Conservation (phyloP, 441 rosid species). For the Adansonia grandidieri region DNA sequence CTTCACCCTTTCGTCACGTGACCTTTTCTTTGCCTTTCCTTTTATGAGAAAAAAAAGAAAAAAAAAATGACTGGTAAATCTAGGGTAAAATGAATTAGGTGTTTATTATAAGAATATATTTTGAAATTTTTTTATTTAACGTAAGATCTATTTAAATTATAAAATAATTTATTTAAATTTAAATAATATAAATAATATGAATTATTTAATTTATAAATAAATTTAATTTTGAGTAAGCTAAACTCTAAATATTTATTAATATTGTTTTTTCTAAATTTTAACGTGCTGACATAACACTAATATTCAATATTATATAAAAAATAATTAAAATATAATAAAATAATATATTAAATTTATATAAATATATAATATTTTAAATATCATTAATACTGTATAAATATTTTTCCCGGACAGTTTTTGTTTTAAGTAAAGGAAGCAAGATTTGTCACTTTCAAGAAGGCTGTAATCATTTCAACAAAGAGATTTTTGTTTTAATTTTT, state of each 20-base stretch:
- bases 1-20: conserved; percentile 31
- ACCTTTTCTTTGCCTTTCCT: conserved; percentile 23
- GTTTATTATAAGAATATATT: background rate
- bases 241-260: too few relatives aligned
- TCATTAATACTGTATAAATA: background rate
- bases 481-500: conserved; percentile 9
- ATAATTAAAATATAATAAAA: too few relatives aligned
- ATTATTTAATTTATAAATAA: too few relatives aligned
- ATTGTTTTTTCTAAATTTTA: too few relatives aligned
- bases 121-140: too few relatives aligned
- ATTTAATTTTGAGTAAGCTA: too few relatives aligned
- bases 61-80: background rate
- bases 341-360: too few relatives aligned
- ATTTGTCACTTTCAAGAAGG: conserved; percentile 36
- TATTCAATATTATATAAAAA: too few relatives aligned
- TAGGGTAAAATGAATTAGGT: background rate
- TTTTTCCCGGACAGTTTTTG: conserved; percentile 25
- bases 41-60: background rate
- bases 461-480: conserved; percentile 39
- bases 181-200: too few relatives aligned
- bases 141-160: too few relatives aligned
- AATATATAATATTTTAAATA: background rate
- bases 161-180: too few relatives aligned
- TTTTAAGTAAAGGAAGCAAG: conserved; percentile 25
- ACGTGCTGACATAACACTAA: too few relatives aligned